phyloP scores from a whole-genome alignment of 1,284 basidiomycete species.

The Marasmius tenuissimus region DNA sequence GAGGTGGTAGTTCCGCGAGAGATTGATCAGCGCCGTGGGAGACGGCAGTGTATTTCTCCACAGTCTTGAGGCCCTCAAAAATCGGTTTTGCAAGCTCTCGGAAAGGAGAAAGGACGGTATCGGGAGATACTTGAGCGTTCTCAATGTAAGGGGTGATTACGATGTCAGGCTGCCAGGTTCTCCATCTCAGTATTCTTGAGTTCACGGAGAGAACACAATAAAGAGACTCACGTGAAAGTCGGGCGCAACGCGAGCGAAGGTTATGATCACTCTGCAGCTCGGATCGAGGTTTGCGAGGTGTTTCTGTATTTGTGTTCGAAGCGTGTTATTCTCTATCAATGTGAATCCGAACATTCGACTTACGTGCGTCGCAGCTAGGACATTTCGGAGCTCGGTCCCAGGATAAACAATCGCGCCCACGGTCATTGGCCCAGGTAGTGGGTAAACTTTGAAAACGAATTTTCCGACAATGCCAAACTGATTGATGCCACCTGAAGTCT shows the following conservation, averaged over 20 bases:
- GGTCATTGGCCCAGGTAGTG: slow-evolving; percentile 19
- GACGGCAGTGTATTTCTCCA: slow-evolving; percentile 8
- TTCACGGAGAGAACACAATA: neutral
- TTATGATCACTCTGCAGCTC: neutral
- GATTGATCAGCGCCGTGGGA: slow-evolving; percentile 17
- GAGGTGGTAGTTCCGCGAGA: slow-evolving; percentile 14
- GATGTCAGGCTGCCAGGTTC: neutral
- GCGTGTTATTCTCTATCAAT: neutral
- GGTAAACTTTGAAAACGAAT: slow-evolving; percentile 36
- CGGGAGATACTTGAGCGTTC: neutral
- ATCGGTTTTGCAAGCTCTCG: neutral
- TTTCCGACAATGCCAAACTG: slow-evolving; percentile 52
- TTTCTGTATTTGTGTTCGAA: neutral
- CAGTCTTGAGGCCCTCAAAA: neutral
- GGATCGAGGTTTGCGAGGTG: neutral
- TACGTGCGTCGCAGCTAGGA: slow-evolving; percentile 14
- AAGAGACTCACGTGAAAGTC: neutral
- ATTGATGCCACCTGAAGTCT: slow-evolving; percentile 41
- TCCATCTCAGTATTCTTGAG: neutral
- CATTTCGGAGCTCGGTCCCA: slow-evolving; percentile 12
- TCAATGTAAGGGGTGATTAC: neutral
- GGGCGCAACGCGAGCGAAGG: neutral
- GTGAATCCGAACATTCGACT: neutral
- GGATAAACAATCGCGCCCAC: slow-evolving; percentile 20
- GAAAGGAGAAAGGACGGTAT: neutral